Percentiles rank a stretch among this genome's conserved stretches.
Evolutionary conservation across 202 grass and related monocot species (phyloP).

Genomic region (Carex arenaria): DNA sequence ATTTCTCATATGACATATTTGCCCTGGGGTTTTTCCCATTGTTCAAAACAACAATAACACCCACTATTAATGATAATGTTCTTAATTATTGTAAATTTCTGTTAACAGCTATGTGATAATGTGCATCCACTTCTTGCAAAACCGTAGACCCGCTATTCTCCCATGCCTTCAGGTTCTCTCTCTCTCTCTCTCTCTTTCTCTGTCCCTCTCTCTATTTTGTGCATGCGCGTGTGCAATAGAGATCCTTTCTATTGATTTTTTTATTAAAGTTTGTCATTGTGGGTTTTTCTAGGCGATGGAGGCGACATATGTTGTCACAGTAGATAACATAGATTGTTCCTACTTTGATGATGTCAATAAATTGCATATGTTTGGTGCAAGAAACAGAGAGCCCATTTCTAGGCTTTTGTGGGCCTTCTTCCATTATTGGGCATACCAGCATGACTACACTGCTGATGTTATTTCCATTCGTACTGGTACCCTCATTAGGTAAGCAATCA

Average conservation of each 20-base stretch:
- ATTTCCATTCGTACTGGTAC: conserved; percentile 84
- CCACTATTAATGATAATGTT: conserved; percentile 25
- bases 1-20: not conserved
- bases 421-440: conserved; percentile 86
- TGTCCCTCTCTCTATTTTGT: not conserved
- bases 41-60: not conserved
- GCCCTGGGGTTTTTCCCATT: not conserved
- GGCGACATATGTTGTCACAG: conserved; percentile 52
- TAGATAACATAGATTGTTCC: conserved; percentile 52
- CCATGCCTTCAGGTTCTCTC: conserved; percentile 86
- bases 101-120: conserved; percentile 92
- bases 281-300: conserved; percentile 52
- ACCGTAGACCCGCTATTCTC: conserved; percentile 67
- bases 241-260: conserved; percentile 5
- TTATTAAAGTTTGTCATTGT: not conserved
- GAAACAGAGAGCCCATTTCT: conserved; percentile 55
- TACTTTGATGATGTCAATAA: conserved; percentile 81
- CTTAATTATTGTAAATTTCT: conserved; percentile 19
- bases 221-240: not conserved
- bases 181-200: not conserved
- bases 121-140: conserved; percentile 94
- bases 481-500: conserved; percentile 59
- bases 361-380: conserved; percentile 54
- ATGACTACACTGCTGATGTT: conserved; percentile 82
- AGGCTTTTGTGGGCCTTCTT: conserved; percentile 81